Base-by-base conservation (phyloP, 1,139 yeast genomes). In the Yamadazyma membranifaciens region DNA sequence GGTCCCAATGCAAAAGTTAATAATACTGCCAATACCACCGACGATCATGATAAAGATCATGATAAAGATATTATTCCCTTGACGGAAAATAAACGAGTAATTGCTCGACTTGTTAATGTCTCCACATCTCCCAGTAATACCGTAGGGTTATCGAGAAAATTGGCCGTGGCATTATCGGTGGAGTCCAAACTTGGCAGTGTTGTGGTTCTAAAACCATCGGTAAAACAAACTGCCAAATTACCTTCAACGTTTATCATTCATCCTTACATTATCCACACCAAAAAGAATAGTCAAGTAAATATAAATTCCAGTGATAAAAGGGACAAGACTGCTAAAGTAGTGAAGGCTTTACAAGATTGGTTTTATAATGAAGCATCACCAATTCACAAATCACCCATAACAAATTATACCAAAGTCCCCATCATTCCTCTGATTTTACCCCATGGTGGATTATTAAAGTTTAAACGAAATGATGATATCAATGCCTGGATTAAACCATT, bases 381-480 rank as follows among this genome's bases (percentile, higher is more conserved):
- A 3, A 35, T 51, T 11, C 44, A 50, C 9, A 38, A 38, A 9
- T 50, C 68, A 0, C 70, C 80, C 0, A 51, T 81, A 22, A 74
- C 85, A 0, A 78, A 77, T 48, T 71, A 62, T 33, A 48, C 66
- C 37, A 72, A 66, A 37, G 47, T 81, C 2, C 89, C 92, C 0
- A 64, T 67, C 0, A 60, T 78, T 3, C 66, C 73, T 0, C 61
- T 60, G 1, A 36, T 72, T 1, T 61, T 85, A 20, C 84, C 86
- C 0, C 50, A 67, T 33, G 95, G 95, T 7, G 94, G 85, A 0
- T 49, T 81, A 6, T 45, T 87, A 12, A 78, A 71, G 39, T 71
- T 83, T 48, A 78, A 75, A 39, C 67, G 67, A 47, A 63, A 64
- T 40, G 67, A 71, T 25, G 75, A 69, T 24, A 55, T 65, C 2